Evolutionary conservation across 139 green algal species (phyloP).

Genomic region (Mesotaenium endlicherianum): DNA sequence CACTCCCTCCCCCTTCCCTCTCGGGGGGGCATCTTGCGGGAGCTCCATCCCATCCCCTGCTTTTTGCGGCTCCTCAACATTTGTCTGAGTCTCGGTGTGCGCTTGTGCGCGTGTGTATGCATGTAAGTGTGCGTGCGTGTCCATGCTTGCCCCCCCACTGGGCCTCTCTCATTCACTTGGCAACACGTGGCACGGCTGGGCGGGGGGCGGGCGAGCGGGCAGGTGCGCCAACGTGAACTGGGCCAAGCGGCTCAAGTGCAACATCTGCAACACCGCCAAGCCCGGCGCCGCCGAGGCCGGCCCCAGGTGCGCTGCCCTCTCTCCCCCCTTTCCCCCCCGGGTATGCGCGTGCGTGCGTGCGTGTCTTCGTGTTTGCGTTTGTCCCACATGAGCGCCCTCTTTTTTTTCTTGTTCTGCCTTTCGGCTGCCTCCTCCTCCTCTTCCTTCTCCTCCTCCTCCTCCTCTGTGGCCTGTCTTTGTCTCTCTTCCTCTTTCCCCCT

Average conservation of each 20-base stretch:
- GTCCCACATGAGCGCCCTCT: not conserved
- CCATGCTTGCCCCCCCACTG: no score
- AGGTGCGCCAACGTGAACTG: constrained; percentile 58
- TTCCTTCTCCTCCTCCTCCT: not conserved
- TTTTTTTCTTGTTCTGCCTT: not conserved
- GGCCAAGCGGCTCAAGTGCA: constrained; percentile 54
- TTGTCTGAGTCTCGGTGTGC: no score
- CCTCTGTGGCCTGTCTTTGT: not conserved
- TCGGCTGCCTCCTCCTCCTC: not conserved
- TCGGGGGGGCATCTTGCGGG: no score
- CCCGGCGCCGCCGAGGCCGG: constrained; percentile 24
- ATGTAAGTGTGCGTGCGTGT: no score
- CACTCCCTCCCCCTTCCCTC: no score
- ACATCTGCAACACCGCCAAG: constrained; percentile 53
- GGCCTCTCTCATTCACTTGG: no score
- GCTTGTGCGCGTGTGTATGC: no score
- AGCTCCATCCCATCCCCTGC: no score
- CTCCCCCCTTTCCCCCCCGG: not conserved
- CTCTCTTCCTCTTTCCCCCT: not conserved
- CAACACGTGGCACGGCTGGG: not conserved
- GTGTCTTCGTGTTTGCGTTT: not conserved
- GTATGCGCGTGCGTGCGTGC: not conserved
- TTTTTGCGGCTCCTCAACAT: no score
- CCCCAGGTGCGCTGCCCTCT: constrained; percentile 6
- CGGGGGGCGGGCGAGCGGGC: not conserved